These are phyloP conservation scores for Imleria badia DNA, from an alignment of 768 basidiomycete species.

Conservation along the genomic window DNA sequence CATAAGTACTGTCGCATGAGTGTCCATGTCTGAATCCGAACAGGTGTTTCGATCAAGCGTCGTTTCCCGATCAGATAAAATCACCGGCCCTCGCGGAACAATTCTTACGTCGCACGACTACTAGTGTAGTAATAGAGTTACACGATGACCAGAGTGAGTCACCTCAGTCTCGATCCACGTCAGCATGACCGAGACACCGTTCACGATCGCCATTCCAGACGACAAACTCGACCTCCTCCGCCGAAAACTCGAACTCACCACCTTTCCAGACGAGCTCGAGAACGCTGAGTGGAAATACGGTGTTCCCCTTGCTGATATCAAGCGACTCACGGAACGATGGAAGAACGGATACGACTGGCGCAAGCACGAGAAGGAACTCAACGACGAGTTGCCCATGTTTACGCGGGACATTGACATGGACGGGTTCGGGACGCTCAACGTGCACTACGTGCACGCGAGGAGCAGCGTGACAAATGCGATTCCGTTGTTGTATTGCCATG, in stretches of 20 bases:
- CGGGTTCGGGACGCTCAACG: constrained; percentile 45
- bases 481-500: constrained; percentile 61
- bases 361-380: constrained; percentile 48
- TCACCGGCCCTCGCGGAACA: too few species aligned
- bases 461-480: constrained; percentile 47
- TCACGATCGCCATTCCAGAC: constrained; percentile 49
- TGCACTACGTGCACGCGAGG: constrained; percentile 60
- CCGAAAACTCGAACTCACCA: constrained; percentile 46
- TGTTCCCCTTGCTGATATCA: constrained; percentile 46
- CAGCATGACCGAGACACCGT: too few species aligned
- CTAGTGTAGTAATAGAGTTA: too few species aligned
- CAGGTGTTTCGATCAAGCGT: too few species aligned
- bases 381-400: constrained; percentile 54
- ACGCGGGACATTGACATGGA: constrained; percentile 50
- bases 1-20: too few species aligned
- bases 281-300: constrained; percentile 53
- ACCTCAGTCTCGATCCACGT: too few species aligned
- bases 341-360: constrained; percentile 56
- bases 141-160: too few species aligned
- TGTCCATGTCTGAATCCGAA: too few species aligned
- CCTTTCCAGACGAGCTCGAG: constrained; percentile 58
- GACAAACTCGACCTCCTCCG: constrained; percentile 39
- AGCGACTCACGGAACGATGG: constrained; percentile 51
- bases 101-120: too few species aligned
- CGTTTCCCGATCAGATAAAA: too few species aligned